phyloP scores from a whole-genome alignment of 2,329 filamentous ascomycete genomes.

The Aspergillus chevalieri region DNA sequence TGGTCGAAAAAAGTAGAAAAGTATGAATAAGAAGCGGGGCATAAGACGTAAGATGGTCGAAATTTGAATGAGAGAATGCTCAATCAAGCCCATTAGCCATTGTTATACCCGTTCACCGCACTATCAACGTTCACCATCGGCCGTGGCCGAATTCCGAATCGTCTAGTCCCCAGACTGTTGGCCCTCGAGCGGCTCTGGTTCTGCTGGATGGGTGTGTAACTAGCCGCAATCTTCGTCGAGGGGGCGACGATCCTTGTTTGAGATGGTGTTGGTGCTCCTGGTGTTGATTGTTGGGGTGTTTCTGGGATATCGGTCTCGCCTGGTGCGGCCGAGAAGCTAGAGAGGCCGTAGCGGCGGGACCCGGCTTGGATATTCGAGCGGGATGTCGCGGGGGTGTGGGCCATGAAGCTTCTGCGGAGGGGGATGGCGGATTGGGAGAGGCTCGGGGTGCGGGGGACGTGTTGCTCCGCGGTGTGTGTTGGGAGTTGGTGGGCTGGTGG shows the following conservation, averaged over 20 bases:
- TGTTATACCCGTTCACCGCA: slow-evolving; percentile 21
- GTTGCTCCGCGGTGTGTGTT: slow-evolving; percentile 3
- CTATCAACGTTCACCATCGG: slow-evolving; percentile 20
- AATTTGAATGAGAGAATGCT: too few relatives aligned
- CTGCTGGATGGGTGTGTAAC: slow-evolving; percentile 35
- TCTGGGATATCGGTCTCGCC: too few relatives aligned
- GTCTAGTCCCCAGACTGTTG: slow-evolving; percentile 31
- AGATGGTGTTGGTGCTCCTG: slow-evolving; percentile 15
- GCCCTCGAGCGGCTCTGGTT: slow-evolving; percentile 24
- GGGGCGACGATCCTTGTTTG: slow-evolving; percentile 29
- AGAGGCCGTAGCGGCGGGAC: slow-evolving; percentile 33
- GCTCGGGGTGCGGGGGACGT: slow-evolving; percentile 23
- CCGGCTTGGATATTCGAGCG: slow-evolving; percentile 38
- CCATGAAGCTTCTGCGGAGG: slow-evolving; percentile 32
- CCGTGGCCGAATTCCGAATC: slow-evolving; percentile 29
- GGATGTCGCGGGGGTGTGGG: slow-evolving; percentile 30
- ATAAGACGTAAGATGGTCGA: slow-evolving; percentile 1
- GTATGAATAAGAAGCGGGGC: background rate
- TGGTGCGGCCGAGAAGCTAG: slow-evolving; percentile 10
- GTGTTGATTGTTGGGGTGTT: slow-evolving; percentile 8
- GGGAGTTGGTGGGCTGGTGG: slow-evolving; percentile 7
- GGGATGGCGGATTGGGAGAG: slow-evolving; percentile 29
- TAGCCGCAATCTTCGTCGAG: slow-evolving; percentile 30
- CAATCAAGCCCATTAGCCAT: slow-evolving; percentile 16
- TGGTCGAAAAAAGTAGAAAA: background rate